Percentiles rank a stretch among this genome's conserved stretches.
Evolutionary conservation across 345 rosid genomes (phyloP).

Genomic region (Eucalyptus albens): DNA sequence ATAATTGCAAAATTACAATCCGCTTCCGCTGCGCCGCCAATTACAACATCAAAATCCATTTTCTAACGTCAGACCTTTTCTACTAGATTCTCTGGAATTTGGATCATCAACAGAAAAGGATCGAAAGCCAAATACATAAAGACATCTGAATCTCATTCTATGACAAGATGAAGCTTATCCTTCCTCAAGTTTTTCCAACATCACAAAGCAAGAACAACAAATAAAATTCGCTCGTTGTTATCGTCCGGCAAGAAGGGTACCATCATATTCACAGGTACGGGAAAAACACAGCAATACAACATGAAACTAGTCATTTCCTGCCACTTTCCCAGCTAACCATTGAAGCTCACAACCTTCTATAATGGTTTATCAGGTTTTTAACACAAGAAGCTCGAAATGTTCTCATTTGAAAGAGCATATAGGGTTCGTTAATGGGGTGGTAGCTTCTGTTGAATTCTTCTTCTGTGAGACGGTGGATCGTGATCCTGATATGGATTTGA

Average conservation of each 20-base stretch:
- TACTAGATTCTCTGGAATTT: background rate
- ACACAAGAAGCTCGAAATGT: background rate
- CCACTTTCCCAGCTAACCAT: background rate
- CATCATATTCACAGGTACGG: background rate
- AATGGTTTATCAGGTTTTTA: background rate
- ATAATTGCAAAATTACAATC: no score
- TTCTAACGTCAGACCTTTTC: background rate
- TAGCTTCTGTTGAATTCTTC: background rate
- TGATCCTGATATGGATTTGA: no score
- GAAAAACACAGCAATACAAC: background rate
- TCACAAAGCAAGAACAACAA: background rate
- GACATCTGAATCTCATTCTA: background rate
- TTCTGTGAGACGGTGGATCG: background rate
- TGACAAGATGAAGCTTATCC: background rate
- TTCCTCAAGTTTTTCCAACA: background rate
- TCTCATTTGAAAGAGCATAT: background rate
- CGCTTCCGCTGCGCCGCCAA: no score
- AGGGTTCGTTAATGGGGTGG: background rate
- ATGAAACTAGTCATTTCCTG: background rate
- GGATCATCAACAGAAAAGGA: background rate
- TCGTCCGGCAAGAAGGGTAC: background rate
- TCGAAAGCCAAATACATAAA: background rate
- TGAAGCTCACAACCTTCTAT: background rate
- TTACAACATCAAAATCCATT: background rate
- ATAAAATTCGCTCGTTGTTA: background rate